Base-by-base conservation (phyloP, 2,329 filamentous ascomycete species). In the Fusarium redolens region DNA sequence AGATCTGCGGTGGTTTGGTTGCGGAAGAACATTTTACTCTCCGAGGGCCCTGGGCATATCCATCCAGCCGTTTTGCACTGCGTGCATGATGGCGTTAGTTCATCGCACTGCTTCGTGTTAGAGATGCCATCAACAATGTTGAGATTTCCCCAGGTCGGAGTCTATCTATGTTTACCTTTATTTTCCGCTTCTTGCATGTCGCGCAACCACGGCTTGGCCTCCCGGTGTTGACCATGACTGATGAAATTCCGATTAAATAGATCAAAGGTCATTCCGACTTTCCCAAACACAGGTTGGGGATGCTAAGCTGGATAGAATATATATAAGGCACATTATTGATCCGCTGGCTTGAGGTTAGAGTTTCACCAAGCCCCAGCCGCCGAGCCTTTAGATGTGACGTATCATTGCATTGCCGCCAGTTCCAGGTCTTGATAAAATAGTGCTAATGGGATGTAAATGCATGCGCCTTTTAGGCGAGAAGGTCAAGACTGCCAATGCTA, bases 121-220 rank as follows among this genome's bases (percentile, higher is more conserved):
- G 54, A 18, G 28, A 47, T 40, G 17, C 10, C 13, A 20, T 17
- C 3, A 25, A 28, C 14, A 37, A 52, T 12, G 7, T 37, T 1
- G 10, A 52, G 13, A 9, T n/a, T 8, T 9, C 22, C 4, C 17
- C 35, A 15, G 8, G 1, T 3, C 12, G 7, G n/a, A 5, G 20
- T 12, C 15, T 31, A 43, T 3, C 11, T 12, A 5, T 37, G 15
- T 57, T 50, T 35, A 75, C 74, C 63, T 75, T 76, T 7, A 75
- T 66, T 28, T 75, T 76, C 7, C 74, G 30, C 22, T 68, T 63
- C 54, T 72, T 76, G 17, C 74, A 76, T 2, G 65, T 69, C 15
- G 74, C 55, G 30, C 74, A 76, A 13, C 52, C 74, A 30, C 64
- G 65, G 7, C 74, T 76, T 12, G 72, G 74, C 18, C 63, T 73